Conservation (phyloP, 1,284 basidiomycete genomes). For the Sphagnurus paluster region DNA sequence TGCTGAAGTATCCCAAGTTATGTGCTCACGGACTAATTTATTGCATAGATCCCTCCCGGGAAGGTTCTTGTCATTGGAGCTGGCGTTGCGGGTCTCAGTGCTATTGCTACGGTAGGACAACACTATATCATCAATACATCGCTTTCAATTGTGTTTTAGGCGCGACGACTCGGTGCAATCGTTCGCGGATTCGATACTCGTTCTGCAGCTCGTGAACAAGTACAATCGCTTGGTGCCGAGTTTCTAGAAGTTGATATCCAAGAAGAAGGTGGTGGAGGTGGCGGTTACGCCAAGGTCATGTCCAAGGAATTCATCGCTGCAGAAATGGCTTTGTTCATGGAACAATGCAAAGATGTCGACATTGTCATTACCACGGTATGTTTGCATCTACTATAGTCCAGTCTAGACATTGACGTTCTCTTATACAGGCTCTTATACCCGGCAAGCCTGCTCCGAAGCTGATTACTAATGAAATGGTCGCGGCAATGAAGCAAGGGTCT, state of each 20-base stretch:
- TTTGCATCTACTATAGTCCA: conserved; percentile 4
- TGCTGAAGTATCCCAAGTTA: background rate
- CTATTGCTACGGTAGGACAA: conserved; percentile 70
- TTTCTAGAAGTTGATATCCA: conserved; percentile 77
- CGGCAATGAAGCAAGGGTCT: conserved; percentile 86
- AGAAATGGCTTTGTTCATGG: conserved; percentile 85
- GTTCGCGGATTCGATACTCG: conserved; percentile 86
- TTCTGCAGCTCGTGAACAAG: conserved; percentile 81
- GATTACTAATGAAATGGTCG: conserved; percentile 80
- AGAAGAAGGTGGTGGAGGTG: conserved; percentile 78
- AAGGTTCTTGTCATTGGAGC: conserved; percentile 86
- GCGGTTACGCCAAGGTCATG: conserved; percentile 90
- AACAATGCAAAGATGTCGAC: conserved; percentile 84
- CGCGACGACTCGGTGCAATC: conserved; percentile 79
- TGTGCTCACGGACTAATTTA: conserved; percentile 5
- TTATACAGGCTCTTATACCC: conserved; percentile 69
- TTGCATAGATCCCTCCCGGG: conserved; percentile 72
- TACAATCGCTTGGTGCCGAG: conserved; percentile 84
- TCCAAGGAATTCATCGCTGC: conserved; percentile 87
- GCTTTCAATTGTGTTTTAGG: conserved; percentile 38
- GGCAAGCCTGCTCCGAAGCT: conserved; percentile 83
- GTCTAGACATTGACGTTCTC: conserved; percentile 1
- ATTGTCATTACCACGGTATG: conserved; percentile 82
- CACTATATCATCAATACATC: conserved; percentile 1
- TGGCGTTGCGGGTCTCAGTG: conserved; percentile 83